These are phyloP conservation scores for Hypholoma fasciculare DNA, from an alignment of 768 basidiomycete species.

Conservation along the genomic window DNA sequence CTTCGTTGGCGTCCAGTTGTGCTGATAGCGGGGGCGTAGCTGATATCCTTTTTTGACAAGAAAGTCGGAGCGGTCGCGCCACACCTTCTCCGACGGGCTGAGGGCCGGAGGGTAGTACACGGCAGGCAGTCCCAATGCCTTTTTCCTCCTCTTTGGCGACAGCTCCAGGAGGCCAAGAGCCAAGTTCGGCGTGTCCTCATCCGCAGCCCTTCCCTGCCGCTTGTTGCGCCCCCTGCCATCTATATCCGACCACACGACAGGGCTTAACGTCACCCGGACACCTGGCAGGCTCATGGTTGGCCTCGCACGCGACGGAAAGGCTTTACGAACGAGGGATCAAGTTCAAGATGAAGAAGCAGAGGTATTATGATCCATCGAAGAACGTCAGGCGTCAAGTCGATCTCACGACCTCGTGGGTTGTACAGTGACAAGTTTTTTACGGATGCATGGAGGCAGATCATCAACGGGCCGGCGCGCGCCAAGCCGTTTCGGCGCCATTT, in stretches of 20 bases:
- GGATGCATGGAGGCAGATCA: background rate
- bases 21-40: conserved; percentile 27
- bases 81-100: conserved; percentile 24
- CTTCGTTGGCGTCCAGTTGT: conserved; percentile 23
- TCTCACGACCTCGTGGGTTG: conserved; percentile 9
- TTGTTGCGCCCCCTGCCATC: conserved; percentile 18
- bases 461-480: conserved; percentile 5
- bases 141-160: conserved; percentile 13
- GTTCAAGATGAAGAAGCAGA: conserved; percentile 8
- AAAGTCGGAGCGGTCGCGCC: conserved; percentile 27
- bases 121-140: conserved; percentile 12
- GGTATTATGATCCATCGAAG: background rate
- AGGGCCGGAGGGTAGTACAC: conserved; percentile 23
- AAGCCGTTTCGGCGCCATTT: conserved; percentile 9
- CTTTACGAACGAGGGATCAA: background rate
- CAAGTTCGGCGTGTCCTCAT: conserved; percentile 8
- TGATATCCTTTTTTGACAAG: conserved; percentile 24
- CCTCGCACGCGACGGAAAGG: conserved; percentile 1
- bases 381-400: background rate
- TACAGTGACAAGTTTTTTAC: background rate
- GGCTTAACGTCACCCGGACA: conserved; percentile 20
- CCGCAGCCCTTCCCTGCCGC: conserved; percentile 16
- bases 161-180: conserved; percentile 3
- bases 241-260: conserved; percentile 26
- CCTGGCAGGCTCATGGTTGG: conserved; percentile 12